Conservation (phyloP, 768 basidiomycete species). For the Xerocomellus intermedius region DNA sequence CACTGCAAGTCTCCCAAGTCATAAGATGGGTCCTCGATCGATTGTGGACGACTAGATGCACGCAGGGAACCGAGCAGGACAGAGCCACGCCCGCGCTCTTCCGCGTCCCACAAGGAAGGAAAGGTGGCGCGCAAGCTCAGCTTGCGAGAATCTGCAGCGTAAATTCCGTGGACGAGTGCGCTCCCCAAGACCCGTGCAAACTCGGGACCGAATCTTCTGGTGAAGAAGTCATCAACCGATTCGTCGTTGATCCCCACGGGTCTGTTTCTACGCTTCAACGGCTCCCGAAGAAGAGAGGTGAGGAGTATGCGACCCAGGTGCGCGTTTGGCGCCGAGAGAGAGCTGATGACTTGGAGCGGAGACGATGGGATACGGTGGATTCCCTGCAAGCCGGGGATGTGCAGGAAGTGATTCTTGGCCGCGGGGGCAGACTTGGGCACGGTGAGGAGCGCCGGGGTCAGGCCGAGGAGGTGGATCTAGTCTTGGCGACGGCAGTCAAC, state of each 20-base stretch:
- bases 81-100: constrained; percentile 66
- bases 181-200: constrained; percentile 77
- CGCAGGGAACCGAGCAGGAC: constrained; percentile 59
- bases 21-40: constrained; percentile 31
- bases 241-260: constrained; percentile 57
- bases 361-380: constrained; percentile 53
- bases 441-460: constrained; percentile 60
- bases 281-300: constrained; percentile 56
- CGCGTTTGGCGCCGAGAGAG: constrained; percentile 32
- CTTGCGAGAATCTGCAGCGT: constrained; percentile 77
- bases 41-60: constrained; percentile 11
- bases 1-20: constrained; percentile 48
- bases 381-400: constrained; percentile 49
- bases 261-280: constrained; percentile 48
- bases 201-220: constrained; percentile 65
- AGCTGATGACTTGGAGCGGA: constrained; percentile 35
- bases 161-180: constrained; percentile 89
- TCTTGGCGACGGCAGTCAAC: constrained; percentile 16
- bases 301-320: constrained; percentile 47
- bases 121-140: constrained; percentile 80
- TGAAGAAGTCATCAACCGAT: constrained; percentile 74
- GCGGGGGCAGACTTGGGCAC: constrained; percentile 67
- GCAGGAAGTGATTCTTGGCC: constrained; percentile 74
- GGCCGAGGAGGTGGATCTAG: constrained; percentile 75
- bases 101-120: constrained; percentile 68